Conservation (phyloP, 2,329 filamentous ascomycete genomes). For the Lecanicillium sp. region DNA sequence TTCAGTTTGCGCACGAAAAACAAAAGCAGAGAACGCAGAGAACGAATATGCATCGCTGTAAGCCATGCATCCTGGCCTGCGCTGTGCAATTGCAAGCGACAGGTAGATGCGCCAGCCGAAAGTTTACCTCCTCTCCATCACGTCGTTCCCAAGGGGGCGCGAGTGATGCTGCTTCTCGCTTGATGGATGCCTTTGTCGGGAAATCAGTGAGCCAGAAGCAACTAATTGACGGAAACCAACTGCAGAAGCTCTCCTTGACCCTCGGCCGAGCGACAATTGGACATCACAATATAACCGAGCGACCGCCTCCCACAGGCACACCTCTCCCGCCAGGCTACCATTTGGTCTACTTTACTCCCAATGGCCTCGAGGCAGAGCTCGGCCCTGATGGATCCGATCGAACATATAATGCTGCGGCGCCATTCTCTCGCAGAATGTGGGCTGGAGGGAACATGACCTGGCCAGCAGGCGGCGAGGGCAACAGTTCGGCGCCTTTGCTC, state of each 20-base stretch:
- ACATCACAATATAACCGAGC: constrained; percentile 27
- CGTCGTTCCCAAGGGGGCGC: background rate
- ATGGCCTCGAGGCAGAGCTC: constrained; percentile 43
- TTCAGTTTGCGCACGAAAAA: too few relatives aligned
- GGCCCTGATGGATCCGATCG: constrained; percentile 53
- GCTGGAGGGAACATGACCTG: constrained; percentile 53
- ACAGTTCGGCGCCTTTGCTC: constrained; percentile 19
- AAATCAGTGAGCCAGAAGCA: constrained; percentile 29
- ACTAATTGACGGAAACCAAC: constrained; percentile 51
- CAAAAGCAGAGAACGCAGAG: too few relatives aligned
- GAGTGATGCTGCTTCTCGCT: constrained; percentile 20
- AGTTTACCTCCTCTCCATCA: background rate
- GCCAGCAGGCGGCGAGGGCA: constrained; percentile 16
- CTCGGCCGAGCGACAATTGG: constrained; percentile 39
- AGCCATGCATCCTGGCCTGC: too few relatives aligned
- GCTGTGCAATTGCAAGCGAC: too few relatives aligned
- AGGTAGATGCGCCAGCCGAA: too few relatives aligned
- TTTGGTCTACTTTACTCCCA: constrained; percentile 55
- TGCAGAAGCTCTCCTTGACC: constrained; percentile 52
- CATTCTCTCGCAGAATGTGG: constrained; percentile 61
- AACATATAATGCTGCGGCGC: constrained; percentile 48
- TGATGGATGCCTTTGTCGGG: constrained; percentile 21
- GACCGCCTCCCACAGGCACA: constrained; percentile 32
- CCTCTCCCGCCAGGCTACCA: constrained; percentile 52
- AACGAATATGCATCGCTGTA: too few relatives aligned